Evolutionary conservation across 441 rosid species (phyloP), one percentile per base, ranked within the genome.

Genomic region (Croton setiger): DNA sequence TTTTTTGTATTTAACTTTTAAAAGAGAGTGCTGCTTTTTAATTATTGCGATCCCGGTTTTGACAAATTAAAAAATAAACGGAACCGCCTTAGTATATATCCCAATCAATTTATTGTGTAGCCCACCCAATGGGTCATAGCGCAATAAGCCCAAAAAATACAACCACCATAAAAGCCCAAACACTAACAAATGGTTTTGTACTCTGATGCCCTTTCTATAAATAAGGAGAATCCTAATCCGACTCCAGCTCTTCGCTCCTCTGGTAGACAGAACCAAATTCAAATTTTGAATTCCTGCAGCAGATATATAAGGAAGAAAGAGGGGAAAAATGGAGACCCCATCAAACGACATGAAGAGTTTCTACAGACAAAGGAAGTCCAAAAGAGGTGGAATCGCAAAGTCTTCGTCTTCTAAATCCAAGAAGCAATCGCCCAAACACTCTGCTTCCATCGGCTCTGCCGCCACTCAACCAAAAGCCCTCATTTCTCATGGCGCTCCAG

Each of bases 271-370:
- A n/a, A 35, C 52, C 47, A 27, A 71, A 54, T 47, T 70, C 55
- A 56, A 71, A 63, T 1, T 64, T 64, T 63, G 69, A 71, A 64
- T 4, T 64, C 45, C 39, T 14, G 49, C 14, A 23, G 49, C 14
- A 23, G 74, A 27, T 3, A 54, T 2, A 51, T 4, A 70, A n/a
- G 20, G 33, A 56, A 63, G 48, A 44, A 56, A 63, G 68, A 27
- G 74, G 10, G 14, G n/a, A 23, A 36, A 53, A 37, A 84, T 85
- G 93, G 84, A 88, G 65, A 77, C 88, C 20, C 69, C 72, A 48
- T 81, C 86, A 7, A 76, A 75, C 72, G 80, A 79, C 69, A 71
- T 90, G 81, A 83, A 85, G 83, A 84, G 81, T 63, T 85, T 83
- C 79, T 90, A 82, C 83, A 77, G 73, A 83, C 92, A 86, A 51